Evolutionary conservation across 1,284 basidiomycete species (phyloP), one percentile per base, ranked within the genome.

Genomic region (Ceratobasidium sp.): DNA sequence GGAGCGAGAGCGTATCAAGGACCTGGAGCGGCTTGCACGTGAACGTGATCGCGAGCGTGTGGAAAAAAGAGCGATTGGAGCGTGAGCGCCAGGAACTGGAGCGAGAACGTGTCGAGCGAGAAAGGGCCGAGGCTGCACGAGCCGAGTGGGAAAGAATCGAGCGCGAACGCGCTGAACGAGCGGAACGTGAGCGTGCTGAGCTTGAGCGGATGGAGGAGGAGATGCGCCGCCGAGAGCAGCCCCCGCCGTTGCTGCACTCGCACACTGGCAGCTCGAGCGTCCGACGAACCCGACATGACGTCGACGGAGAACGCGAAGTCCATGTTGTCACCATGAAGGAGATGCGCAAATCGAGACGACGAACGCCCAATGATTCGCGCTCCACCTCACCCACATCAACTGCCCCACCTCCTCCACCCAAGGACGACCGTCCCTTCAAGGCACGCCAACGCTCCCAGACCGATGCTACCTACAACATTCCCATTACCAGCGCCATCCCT

Each of bases 301-400:
- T 31, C 52, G 62, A 67, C 22, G 62, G 62, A 43, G 62, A 67
- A 29, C 62, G 62, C 25, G 62, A 67, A 38, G 62, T 67, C 6
- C 60, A 52, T 15, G 38, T 67, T n/a, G 17, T 43, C 27, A 54
- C 38, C 17, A 43, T 53, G 38, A 67, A 67, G 40, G 62, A 67
- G 10, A 10, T 31, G 3, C 62, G 62, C 52, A 67, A 54, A 40
- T 34, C 62, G 38, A 67, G 45, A 35, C 62, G 52, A 34, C 45
- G 60, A 10, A 67, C 38, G 7, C 62, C 62, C 7, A 29, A 31
- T 17, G 35, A 67, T 10, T 67, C 62, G 20, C 62, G 62, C 3
- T 67, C 62, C 2, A 29, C 40, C 29, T 67, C 62, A 10, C 62
- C 62, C 22, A 67, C 62, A 15, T 67, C 62, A 13, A 67, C 62